Evolutionary conservation across 805 yeast species (phyloP).

Genomic region (Lipomyces lipofer): DNA sequence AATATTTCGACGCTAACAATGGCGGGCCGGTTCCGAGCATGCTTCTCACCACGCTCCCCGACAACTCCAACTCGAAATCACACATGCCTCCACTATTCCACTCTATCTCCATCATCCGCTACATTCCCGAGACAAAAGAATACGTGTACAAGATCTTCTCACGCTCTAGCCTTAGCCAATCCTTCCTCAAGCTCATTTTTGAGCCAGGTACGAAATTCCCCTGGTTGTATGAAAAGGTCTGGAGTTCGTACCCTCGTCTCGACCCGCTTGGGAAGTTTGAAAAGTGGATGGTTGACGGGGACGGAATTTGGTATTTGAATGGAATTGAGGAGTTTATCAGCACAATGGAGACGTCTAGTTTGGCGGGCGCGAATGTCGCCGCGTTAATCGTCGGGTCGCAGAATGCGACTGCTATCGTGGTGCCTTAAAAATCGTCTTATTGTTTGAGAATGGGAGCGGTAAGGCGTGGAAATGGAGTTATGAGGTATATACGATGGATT

Average conservation of each 20-base stretch:
- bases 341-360: constrained; percentile 54
- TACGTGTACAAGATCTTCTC: constrained; percentile 50
- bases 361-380: constrained; percentile 54
- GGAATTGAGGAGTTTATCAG: constrained; percentile 50
- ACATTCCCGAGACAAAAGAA: constrained; percentile 34
- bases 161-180: constrained; percentile 30
- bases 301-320: constrained; percentile 47
- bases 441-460: no score
- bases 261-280: constrained; percentile 38
- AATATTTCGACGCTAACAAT: constrained; percentile 30
- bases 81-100: constrained; percentile 38
- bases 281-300: constrained; percentile 37
- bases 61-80: constrained; percentile 1
- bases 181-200: constrained; percentile 33
- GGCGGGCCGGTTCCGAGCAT: constrained; percentile 22
- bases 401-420: constrained; percentile 18
- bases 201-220: constrained; percentile 34
- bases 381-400: constrained; percentile 39
- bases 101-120: constrained; percentile 41
- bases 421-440: constrained; percentile 20
- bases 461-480: no score
- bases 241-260: constrained; percentile 50
- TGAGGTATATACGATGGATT: no score
- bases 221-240: constrained; percentile 41
- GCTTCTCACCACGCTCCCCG: constrained; percentile 31